Base-by-base conservation (phyloP, 2,329 filamentous ascomycete genomes). In the Helminthosporium solani region DNA sequence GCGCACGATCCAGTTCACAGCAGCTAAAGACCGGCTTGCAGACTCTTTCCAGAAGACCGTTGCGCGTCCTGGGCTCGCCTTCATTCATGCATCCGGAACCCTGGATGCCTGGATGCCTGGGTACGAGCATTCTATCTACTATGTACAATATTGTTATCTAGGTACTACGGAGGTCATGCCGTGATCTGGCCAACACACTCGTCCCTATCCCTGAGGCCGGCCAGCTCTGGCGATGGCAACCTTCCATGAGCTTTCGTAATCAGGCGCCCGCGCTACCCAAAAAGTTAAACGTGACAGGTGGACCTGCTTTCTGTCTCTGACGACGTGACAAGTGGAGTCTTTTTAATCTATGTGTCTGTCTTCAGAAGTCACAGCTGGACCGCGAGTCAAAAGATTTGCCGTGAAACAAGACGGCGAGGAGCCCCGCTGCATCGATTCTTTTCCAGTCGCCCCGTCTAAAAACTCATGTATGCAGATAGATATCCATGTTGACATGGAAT, bases 241-340 rank as follows among this genome's bases (percentile, higher is more conserved):
- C 23, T 31, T 31, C 4, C 28, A 31, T 7, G 5, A 31, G 9
- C 28, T 12, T 23, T 23, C 43, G 31, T 38, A 33, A 40, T 15
- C 47, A 46, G 21, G 14, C 36, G 33, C 19, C 39, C 40, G 40
- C 21, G 37, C 40, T 40, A 39, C 16, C 31, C 40, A 27, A 12
- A n/a, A 21, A 38, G 31, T 49, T 43, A 49, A 52, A 52, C 46
- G 41, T 43, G 47, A 50, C 47, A 34, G 42, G 45, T 44, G 46
- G 42, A 12, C n/a, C 36, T 38, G 20, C 35, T 39, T 21, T 44
- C 28, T 38, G 16, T 20, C 37, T 49, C 44, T 47, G 36, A 37
- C 50, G 31, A 35, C 43, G 14, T 46, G 50, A 50, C 25, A 46
- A 36, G 44, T 50, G 46, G 46, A 41, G 36, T 28, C 34, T 43